These are phyloP conservation scores for Podosphaera xanthii DNA, from an alignment of 2,329 filamentous ascomycete species.

Conservation along the genomic window DNA sequence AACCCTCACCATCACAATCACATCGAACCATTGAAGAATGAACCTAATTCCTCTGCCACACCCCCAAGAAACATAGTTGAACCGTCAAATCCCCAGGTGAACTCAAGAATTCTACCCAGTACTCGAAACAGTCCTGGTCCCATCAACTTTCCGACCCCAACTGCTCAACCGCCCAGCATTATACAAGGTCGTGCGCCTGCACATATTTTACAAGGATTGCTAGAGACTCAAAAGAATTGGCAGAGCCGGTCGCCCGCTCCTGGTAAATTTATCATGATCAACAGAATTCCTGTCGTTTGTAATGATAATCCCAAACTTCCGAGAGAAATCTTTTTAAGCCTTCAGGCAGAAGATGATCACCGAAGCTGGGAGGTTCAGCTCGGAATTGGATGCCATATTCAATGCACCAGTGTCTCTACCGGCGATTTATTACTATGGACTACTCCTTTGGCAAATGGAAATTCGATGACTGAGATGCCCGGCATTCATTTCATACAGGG, in stretches of 20 bases:
- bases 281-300: not conserved
- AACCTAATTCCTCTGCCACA: too few relatives aligned
- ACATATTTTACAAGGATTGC: too few relatives aligned
- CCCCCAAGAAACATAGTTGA: too few relatives aligned
- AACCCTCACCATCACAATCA: too few relatives aligned
- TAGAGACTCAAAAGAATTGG: too few relatives aligned
- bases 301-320: not conserved
- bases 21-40: too few relatives aligned
- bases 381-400: not conserved
- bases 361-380: not conserved
- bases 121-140: too few relatives aligned
- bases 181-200: too few relatives aligned
- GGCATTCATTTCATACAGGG: not conserved
- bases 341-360: not conserved
- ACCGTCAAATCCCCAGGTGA: too few relatives aligned
- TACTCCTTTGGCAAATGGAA: not conserved
- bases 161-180: too few relatives aligned
- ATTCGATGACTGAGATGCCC: not conserved
- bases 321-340: not conserved
- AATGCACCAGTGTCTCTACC: not conserved
- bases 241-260: not conserved
- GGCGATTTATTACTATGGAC: conserved; percentile 4
- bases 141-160: too few relatives aligned
- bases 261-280: not conserved
- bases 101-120: too few relatives aligned